A percentile compares a stretch with the other conserved stretches of the same genome.
phyloP scores from a whole-genome alignment of 208 protist genomes.

The Crithidia fasciculata region DNA sequence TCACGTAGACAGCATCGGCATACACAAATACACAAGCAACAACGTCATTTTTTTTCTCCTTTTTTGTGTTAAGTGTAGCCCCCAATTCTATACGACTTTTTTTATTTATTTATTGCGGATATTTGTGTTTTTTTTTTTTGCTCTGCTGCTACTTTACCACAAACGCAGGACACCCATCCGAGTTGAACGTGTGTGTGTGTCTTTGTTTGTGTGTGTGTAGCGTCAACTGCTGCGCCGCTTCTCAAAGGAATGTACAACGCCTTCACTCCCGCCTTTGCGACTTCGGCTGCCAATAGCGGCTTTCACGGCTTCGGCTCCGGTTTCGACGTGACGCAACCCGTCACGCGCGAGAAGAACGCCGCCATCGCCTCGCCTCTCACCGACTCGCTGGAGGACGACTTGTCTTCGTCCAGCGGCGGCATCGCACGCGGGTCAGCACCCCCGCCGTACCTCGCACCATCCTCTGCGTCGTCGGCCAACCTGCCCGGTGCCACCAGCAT shows the following conservation, averaged over 20 bases:
- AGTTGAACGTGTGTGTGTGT: not conserved
- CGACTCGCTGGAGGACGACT: slow-evolving; percentile 8
- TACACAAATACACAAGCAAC: too few species aligned
- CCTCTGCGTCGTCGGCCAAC: not conserved
- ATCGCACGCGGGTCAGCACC: not conserved
- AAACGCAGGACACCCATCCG: too few species aligned
- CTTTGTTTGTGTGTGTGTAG: not conserved
- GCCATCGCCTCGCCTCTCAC: slow-evolving; percentile 10
- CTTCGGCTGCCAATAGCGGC: not conserved
- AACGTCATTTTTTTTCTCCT: too few species aligned
- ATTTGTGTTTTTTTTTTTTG: too few species aligned
- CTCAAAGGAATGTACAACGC: not conserved
- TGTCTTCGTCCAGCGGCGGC: slow-evolving; percentile 15
- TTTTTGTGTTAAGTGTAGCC: too few species aligned
- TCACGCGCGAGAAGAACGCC: not conserved
- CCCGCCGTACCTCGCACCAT: not conserved
- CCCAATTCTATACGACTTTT: too few species aligned
- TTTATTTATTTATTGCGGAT: too few species aligned
- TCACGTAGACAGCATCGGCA: too few species aligned
- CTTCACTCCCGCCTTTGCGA: not conserved
- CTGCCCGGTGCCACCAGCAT: too few species aligned
- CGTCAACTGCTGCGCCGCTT: too few species aligned
- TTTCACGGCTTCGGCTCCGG: slow-evolving; percentile 6
- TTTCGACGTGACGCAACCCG: slow-evolving; percentile 1
- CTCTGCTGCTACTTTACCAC: too few species aligned